A percentile compares a stretch with the other conserved stretches of the same genome.
Conservation (phyloP, 1,284 basidiomycete genomes). For the Athelia sp. region DNA sequence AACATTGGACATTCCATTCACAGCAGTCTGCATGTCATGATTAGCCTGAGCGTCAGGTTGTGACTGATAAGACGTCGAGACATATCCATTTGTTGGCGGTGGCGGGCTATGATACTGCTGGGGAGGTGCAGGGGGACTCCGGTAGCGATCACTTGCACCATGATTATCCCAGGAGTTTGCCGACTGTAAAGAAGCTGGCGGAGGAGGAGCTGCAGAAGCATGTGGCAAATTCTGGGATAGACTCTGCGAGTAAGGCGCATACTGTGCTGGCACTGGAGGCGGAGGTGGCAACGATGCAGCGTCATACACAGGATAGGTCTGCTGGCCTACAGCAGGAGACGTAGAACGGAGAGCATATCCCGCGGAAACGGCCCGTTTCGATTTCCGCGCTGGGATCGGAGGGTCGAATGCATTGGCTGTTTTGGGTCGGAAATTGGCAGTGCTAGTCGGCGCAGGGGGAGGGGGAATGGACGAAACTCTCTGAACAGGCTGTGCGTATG, state of each 20-base stretch:
- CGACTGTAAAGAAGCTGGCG: background rate
- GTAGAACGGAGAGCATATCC: constrained; percentile 17
- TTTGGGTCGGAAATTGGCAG: constrained; percentile 50
- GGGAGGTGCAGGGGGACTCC: background rate
- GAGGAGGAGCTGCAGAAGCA: background rate
- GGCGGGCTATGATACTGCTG: too few relatives aligned
- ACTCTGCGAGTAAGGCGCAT: background rate
- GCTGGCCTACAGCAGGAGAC: constrained; percentile 20
- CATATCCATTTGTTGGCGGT: too few relatives aligned
- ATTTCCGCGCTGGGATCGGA: constrained; percentile 57
- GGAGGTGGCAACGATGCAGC: constrained; percentile 16
- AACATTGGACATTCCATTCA: too few relatives aligned
- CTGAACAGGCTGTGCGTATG: constrained; percentile 3
- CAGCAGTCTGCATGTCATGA: too few relatives aligned
- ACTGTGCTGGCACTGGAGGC: constrained; percentile 9
- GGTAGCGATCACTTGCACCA: background rate
- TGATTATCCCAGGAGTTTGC: background rate
- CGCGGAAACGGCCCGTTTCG: constrained; percentile 29
- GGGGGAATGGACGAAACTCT: constrained; percentile 22
- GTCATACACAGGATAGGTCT: constrained; percentile 21
- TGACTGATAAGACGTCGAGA: too few relatives aligned
- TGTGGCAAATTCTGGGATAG: constrained; percentile 1
- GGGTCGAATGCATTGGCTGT: constrained; percentile 74
- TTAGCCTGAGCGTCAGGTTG: too few relatives aligned
- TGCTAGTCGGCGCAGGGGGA: constrained; percentile 27